Base-by-base conservation (phyloP, 78 protist species). In the Tieghemostelium lacteum region DNA sequence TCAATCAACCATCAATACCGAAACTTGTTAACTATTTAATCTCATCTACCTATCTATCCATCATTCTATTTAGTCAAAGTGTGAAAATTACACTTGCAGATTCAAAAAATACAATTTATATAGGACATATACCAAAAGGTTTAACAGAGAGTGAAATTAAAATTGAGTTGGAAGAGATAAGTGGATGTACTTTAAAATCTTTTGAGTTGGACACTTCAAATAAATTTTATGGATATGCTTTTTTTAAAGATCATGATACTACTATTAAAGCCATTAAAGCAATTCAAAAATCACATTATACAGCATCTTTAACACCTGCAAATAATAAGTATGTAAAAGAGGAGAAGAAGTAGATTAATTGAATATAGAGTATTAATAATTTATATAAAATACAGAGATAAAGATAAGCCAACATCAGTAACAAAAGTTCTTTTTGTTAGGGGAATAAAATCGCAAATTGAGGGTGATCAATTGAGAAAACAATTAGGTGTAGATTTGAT, bases 201-300 rank as follows among this genome's bases (percentile, higher is more conserved):
- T 83, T 83, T 69, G 70, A 83, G 17, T 83, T 83, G 66, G 91
- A 83, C 58, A 72, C 78, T 1, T 28, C 76, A 54, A 33, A 29
- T 12, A 69, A 42, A 40, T 34, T 37, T 20, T 37, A 54, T 69
- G 91, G 91, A 31, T 83, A 63, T 62, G 91, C 91, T 42, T 55
- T 39, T 42, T 83, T 83, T 42, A 83, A 58, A 58, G 91, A 83
- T 83, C 91, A 83, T 45, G 91, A 83, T 31, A 69, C 91, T n/a
- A 69, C 91, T 10, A 83, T 83, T 31, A 83, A 83, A 69, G 91
- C 91, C 20, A 66, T 83, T 36, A 83, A 83, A 69, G 42, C 62
- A 29, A 83, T 83, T 31, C 91, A 83, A 58, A 83, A 83, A 69
- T 83, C 91, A 39, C 55, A 40, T 3, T 83, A 69, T 29, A 69